These are phyloP conservation scores for Torulaspora quercuum DNA, from an alignment of 805 yeast species.

Conservation along the genomic window DNA sequence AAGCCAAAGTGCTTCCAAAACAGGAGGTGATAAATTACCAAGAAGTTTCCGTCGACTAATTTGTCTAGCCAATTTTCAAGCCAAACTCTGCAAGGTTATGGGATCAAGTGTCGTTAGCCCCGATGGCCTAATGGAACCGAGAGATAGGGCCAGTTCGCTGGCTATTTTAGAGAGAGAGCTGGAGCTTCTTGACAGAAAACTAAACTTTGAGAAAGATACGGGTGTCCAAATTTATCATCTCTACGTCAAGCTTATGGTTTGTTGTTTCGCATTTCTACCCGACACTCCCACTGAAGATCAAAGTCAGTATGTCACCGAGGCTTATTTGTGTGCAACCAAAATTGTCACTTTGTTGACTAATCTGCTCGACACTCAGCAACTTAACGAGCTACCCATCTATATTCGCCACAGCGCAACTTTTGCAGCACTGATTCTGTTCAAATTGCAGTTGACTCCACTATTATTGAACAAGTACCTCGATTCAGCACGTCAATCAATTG, in stretches of 20 bases:
- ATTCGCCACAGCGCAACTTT: slow-evolving; percentile 82
- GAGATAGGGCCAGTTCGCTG: slow-evolving; percentile 74
- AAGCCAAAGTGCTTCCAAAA: neutral
- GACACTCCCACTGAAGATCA: slow-evolving; percentile 86
- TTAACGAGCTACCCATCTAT: slow-evolving; percentile 82
- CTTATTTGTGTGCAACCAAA: slow-evolving; percentile 76
- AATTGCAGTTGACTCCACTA: slow-evolving; percentile 74
- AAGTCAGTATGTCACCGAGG: slow-evolving; percentile 75
- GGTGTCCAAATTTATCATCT: slow-evolving; percentile 73
- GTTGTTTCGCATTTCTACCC: slow-evolving; percentile 88
- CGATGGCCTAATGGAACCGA: slow-evolving; percentile 84
- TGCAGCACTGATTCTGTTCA: slow-evolving; percentile 73
- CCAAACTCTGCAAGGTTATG: slow-evolving; percentile 78
- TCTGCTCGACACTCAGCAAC: slow-evolving; percentile 60
- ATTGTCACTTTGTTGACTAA: slow-evolving; percentile 74
- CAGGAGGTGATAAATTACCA: slow-evolving; percentile 44
- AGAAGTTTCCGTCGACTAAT: slow-evolving; percentile 67
- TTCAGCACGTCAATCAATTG: slow-evolving; percentile 88
- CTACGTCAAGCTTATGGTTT: slow-evolving; percentile 74
- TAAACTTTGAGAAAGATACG: slow-evolving; percentile 61
- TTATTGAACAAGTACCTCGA: slow-evolving; percentile 66
- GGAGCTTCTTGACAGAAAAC: slow-evolving; percentile 61
- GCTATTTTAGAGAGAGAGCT: slow-evolving; percentile 76
- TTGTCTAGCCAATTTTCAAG: slow-evolving; percentile 74
- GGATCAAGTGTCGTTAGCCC: slow-evolving; percentile 82